Evolutionary conservation across 1,284 basidiomycete species (phyloP), one percentile per base, ranked within the genome.

Genomic region (Stereum hirsutum): DNA sequence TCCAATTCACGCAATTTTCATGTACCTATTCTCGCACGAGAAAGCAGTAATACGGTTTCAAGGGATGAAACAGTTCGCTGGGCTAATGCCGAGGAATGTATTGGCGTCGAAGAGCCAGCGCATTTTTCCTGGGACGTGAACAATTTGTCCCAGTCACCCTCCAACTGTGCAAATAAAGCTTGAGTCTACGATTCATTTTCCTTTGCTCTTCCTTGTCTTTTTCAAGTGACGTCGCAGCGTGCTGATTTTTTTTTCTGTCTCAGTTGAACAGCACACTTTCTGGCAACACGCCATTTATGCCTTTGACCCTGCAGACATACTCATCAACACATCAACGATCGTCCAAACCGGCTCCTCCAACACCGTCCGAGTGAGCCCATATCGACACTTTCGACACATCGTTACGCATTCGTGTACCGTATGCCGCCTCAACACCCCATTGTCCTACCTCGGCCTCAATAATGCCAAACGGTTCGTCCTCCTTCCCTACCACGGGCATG

Each of bases 341-440:
- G 11, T 49, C 52, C 57, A 45, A 55, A 51, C 47, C 55, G 51
- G 46, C 57, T 45, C 59, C 54, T 44, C 53, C 45, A 52, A 58
- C 12, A 42, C 54, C 8, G 46, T 54, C 7, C 65, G 64, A 42
- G 45, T 66, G 46, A 59, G 65, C 6, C 60, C 64, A 24, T 67
- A 63, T 48, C 61, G 58, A 40, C 69, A 73, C 48, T 75, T 65
- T 53, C 66, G 64, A 7, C 59, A 62, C 37, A 63, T 73, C 54
- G 51, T 59, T 36, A 47, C 47, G 12, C 59, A 57, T 23, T 72
- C 70, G 20, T 87, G 84, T 59, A 55, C 70, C 32, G 70, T 85
- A n/a, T 87, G 83, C 60, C 73, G 83, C 10, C 65, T 87, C 54
- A 86, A 84, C 57, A 59, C 59, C 5, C 79, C 83, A 0, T 62